Evolutionary conservation across 2,329 filamentous ascomycete species (phyloP).

Genomic region (Didymella exigua): DNA sequence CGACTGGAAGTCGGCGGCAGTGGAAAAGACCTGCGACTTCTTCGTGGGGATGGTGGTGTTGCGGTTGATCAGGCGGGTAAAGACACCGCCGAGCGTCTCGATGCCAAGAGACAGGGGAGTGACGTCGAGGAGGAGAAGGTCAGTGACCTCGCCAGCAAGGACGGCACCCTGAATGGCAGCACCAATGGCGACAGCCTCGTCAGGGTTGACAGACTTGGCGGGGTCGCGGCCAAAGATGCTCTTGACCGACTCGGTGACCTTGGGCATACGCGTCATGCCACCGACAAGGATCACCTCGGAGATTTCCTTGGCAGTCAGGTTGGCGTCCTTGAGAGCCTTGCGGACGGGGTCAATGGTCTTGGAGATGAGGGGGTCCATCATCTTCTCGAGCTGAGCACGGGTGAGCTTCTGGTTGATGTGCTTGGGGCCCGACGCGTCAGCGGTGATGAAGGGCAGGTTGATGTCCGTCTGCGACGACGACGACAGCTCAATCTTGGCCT

Average conservation of each 20-base stretch:
- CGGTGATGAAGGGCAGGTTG: slow-evolving; percentile 98
- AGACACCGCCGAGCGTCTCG: slow-evolving; percentile 96
- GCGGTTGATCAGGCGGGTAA: slow-evolving; percentile 97
- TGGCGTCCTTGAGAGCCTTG: slow-evolving; percentile 96
- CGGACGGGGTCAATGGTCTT: slow-evolving; percentile 90
- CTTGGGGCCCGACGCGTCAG: slow-evolving; percentile 92
- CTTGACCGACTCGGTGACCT: slow-evolving; percentile 96
- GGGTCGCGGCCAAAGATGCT: slow-evolving; percentile 94
- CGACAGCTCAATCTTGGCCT: slow-evolving; percentile 98
- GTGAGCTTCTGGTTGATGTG: slow-evolving; percentile 97
- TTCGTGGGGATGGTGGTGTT: slow-evolving; percentile 99
- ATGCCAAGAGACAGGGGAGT: slow-evolving; percentile 97
- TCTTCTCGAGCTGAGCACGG: slow-evolving; percentile 87
- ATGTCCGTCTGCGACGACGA: slow-evolving; percentile 96
- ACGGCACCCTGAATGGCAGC: slow-evolving; percentile 97
- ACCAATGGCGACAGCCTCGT: slow-evolving; percentile 97
- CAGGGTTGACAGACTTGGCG: slow-evolving; percentile 97
- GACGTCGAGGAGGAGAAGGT: slow-evolving; percentile 92
- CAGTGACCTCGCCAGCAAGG: slow-evolving; percentile 94
- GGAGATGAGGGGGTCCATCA: slow-evolving; percentile 87
- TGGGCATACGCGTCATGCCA: slow-evolving; percentile 99
- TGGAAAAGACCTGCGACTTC: slow-evolving; percentile 98
- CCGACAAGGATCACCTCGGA: slow-evolving; percentile 97
- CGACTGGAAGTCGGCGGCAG: slow-evolving; percentile 96
- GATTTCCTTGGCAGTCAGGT: slow-evolving; percentile 88